A percentile compares a stretch with the other conserved stretches of the same genome.
Conservation (phyloP, 1,284 basidiomycete genomes). For the Ustilago cynodontis region DNA sequence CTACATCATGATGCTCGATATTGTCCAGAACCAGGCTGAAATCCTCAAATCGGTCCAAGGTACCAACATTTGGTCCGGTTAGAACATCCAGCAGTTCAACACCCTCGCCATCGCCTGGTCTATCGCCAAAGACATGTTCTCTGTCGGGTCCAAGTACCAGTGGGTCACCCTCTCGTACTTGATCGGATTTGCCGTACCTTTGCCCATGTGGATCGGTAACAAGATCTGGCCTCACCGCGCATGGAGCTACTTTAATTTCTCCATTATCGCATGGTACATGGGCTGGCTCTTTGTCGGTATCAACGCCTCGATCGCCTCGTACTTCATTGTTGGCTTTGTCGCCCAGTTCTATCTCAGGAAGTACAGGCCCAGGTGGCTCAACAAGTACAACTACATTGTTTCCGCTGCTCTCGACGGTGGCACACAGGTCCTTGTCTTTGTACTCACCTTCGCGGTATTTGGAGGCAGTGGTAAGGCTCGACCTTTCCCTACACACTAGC, state of each 20-base stretch:
- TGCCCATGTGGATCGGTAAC: constrained; percentile 37
- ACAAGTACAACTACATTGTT: constrained; percentile 79
- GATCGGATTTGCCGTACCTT: constrained; percentile 28
- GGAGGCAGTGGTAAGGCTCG: constrained; percentile 74
- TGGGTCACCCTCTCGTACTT: constrained; percentile 41
- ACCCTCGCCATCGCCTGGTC: constrained; percentile 52
- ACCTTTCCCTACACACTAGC: constrained; percentile 33
- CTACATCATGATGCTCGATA: constrained; percentile 42
- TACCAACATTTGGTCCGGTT: constrained; percentile 50
- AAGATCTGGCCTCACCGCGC: constrained; percentile 40
- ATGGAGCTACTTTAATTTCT: constrained; percentile 46
- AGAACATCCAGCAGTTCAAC: constrained; percentile 52
- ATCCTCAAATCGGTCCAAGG: constrained; percentile 51
- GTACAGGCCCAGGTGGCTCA: constrained; percentile 57
- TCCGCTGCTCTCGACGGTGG: constrained; percentile 74
- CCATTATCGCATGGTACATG: constrained; percentile 49
- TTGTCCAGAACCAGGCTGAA: constrained; percentile 32
- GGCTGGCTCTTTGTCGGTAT: constrained; percentile 45
- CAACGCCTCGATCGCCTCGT: constrained; percentile 34
- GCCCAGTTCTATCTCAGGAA: constrained; percentile 48
- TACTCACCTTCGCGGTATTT: constrained; percentile 79
- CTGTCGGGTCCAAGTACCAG: constrained; percentile 36
- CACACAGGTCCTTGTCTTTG: constrained; percentile 77
- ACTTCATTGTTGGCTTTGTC: constrained; percentile 41
- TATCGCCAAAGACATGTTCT: constrained; percentile 47